Base-by-base conservation (phyloP, 306 rosid species). In the Rosa persica region DNA sequence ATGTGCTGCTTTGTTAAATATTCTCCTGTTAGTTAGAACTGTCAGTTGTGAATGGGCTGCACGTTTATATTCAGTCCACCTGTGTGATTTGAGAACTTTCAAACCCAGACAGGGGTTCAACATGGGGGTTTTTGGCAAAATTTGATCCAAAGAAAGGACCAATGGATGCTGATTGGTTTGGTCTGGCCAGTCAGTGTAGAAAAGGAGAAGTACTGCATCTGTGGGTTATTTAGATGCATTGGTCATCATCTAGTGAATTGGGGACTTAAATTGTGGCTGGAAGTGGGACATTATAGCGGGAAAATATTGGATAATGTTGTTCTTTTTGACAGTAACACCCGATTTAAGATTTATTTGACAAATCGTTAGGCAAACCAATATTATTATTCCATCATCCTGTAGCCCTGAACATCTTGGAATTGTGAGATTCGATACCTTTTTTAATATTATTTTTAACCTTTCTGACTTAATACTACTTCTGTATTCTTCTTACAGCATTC, bases 401-500 rank as follows among this genome's bases (percentile, higher is more conserved):
- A n/a, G 12, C 23, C 23, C 34, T 22, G 4, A 23, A 64, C 52
- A 62, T 62, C 42, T 13, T 66, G 68, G 70, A 55, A 55, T 30
- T 49, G 42, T 22, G 69, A 62, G 16, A 51, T 81, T 72, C 78
- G 60, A 51, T n/a, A 27, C 39, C n/a, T 73, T 38, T 36, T 3
- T 43, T 73, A 16, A 5, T 12, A 13, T 30, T 12, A 12, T 62
- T 12, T 12, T 30, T 2, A 39, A 71, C 54, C 25, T 57, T 64
- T 69, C 64, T 81, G 81, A 81, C 78, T 61, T 72, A 27, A 3
- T 30, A 34, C 47, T 58, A 44, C 25, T 85, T 71, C 55, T 73
- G 67, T 73, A 70, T 68, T 83, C 75, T 68, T 76, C 49, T 40
- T 64, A 75, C 95, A 95, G 99, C 99, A 95, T 85, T 95, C 99